phyloP scores from a whole-genome alignment of 2,329 filamentous ascomycete genomes.

The Celoporthe dispersa region DNA sequence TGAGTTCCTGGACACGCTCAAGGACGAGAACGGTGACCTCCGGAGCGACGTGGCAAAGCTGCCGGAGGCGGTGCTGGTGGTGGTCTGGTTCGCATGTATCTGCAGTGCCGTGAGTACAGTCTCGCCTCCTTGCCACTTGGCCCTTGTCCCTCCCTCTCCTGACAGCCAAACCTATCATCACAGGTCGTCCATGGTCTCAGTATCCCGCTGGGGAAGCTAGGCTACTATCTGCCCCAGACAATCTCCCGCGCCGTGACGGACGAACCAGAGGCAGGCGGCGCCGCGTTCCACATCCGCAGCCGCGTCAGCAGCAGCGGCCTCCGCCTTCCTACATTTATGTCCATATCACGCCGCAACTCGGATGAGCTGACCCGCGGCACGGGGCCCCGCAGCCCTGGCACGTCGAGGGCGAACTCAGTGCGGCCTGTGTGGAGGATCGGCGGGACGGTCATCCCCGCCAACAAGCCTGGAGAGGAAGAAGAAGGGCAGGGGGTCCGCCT shows the following conservation, averaged over 20 bases:
- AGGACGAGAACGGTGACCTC: constrained; percentile 58
- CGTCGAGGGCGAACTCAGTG: constrained; percentile 32
- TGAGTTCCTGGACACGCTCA: constrained; percentile 70
- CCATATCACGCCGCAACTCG: constrained; percentile 19
- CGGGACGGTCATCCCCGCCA: constrained; percentile 42
- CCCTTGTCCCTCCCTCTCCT: too few relatives aligned
- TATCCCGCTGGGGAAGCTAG: constrained; percentile 75
- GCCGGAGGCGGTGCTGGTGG: constrained; percentile 67
- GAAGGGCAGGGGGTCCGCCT: not conserved
- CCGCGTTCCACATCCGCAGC: constrained; percentile 39
- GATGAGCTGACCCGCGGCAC: constrained; percentile 11
- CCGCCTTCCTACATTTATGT: constrained; percentile 29
- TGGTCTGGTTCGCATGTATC: constrained; percentile 86
- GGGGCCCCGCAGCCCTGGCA: constrained; percentile 21
- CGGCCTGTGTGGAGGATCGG: constrained; percentile 46
- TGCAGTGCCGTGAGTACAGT: constrained; percentile 77
- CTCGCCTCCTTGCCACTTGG: not conserved
- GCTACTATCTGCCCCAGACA: constrained; percentile 65
- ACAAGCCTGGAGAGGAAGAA: not conserved
- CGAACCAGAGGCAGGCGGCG: constrained; percentile 29
- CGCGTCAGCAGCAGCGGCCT: constrained; percentile 37
- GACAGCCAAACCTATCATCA: not conserved
- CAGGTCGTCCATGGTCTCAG: constrained; percentile 80
- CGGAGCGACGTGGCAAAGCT: constrained; percentile 70
- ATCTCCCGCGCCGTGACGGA: constrained; percentile 52